Evolutionary conservation across 495 filamentous ascomycete genomes (phyloP).

Genomic region (Neurospora sp.): DNA sequence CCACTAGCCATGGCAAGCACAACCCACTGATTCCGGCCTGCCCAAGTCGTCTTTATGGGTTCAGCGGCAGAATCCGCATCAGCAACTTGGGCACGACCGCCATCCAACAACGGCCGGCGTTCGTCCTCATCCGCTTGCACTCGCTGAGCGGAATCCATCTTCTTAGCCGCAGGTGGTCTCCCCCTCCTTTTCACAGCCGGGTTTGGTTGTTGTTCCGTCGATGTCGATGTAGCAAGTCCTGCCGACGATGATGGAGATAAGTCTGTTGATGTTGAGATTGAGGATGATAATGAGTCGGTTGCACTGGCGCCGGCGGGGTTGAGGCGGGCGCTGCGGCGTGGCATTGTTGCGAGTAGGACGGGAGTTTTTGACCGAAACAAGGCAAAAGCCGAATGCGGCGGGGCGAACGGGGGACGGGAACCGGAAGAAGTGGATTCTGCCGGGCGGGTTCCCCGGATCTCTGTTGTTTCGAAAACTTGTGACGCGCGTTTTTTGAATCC

Average conservation of each 20-base stretch:
- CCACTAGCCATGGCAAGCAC: slow-evolving; percentile 75
- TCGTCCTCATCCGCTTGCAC: slow-evolving; percentile 6
- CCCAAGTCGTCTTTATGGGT: slow-evolving; percentile 17
- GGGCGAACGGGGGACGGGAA: background rate
- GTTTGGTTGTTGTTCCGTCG: background rate
- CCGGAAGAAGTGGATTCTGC: background rate
- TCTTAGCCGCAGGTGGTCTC: background rate
- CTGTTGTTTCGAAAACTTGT: background rate
- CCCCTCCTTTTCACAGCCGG: background rate
- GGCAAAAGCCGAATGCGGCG: background rate
- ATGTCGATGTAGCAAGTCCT: background rate
- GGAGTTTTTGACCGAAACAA: background rate
- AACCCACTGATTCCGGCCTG: slow-evolving; percentile 55
- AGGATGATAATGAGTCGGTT: background rate
- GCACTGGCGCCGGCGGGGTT: background rate
- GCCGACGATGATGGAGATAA: background rate
- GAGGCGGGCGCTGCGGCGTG: background rate
- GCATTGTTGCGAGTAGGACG: background rate
- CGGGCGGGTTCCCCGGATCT: background rate
- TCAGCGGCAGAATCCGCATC: background rate
- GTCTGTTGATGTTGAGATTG: background rate
- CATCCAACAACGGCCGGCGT: slow-evolving; percentile 9
- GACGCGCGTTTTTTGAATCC: background rate
- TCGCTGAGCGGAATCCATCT: background rate
- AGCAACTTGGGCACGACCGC: background rate